phyloP scores from a whole-genome alignment of 2,329 filamentous ascomycete species.

The Epichloe amarillans region DNA sequence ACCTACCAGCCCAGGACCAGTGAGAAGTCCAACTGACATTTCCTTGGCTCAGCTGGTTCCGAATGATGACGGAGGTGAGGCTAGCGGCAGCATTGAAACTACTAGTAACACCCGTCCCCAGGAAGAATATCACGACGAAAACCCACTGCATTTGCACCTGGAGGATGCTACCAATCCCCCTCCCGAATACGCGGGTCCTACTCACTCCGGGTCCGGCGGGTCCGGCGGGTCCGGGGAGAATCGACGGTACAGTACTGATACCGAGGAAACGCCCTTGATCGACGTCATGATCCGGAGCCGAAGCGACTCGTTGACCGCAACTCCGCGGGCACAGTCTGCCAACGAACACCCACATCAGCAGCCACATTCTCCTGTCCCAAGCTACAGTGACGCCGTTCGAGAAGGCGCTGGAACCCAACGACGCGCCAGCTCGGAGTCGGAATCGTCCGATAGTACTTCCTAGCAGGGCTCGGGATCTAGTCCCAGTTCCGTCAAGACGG shows the following conservation, averaged over 20 bases:
- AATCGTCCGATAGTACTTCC: neutral
- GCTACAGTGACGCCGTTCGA: constrained; percentile 62
- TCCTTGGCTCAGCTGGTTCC: constrained; percentile 76
- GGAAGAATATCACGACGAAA: constrained; percentile 19
- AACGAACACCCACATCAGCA: constrained; percentile 5
- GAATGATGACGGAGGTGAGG: constrained; percentile 57
- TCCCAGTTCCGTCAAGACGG: too few relatives aligned
- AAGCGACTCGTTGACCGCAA: constrained; percentile 31
- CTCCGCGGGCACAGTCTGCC: constrained; percentile 11
- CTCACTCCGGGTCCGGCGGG: constrained; percentile 44
- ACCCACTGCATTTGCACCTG: constrained; percentile 26
- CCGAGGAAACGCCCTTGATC: constrained; percentile 43
- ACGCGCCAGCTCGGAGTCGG: constrained; percentile 11
- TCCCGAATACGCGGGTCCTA: constrained; percentile 58
- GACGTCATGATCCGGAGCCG: constrained; percentile 36
- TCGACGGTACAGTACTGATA: constrained; percentile 43
- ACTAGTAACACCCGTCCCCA: constrained; percentile 11
- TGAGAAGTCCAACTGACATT: constrained; percentile 88
- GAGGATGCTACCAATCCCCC: constrained; percentile 49
- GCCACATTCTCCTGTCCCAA: constrained; percentile 57
- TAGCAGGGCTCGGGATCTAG: neutral
- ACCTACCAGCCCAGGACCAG: constrained; percentile 76
- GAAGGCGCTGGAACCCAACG: constrained; percentile 27
- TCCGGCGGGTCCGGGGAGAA: constrained; percentile 38
- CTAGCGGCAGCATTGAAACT: constrained; percentile 15